Evolutionary conservation across 208 protist genomes (phyloP), one percentile per base, ranked within the genome.

Genomic region (Zelonia costaricensis): DNA sequence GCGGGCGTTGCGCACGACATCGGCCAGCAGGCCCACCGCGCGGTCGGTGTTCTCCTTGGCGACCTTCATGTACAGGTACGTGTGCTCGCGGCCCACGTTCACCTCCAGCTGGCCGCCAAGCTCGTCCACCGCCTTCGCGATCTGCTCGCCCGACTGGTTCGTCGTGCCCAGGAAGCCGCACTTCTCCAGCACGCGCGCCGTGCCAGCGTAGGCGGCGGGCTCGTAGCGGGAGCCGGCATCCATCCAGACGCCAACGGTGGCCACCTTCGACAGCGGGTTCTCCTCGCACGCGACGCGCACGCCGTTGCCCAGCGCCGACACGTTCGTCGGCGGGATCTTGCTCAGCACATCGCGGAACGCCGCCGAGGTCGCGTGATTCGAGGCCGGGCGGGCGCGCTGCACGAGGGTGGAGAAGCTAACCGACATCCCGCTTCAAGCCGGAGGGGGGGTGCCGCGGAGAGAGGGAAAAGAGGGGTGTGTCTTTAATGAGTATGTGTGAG

Each of bases 111-210:
- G 92, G 38, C 88, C 96, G 39, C 98, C 98, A 56, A 99, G 96
- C 54, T 98, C 94, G 73, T 99, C 98, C 10, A 99, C 74, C 43
- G 96, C 95, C 46, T 74, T 61, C 68, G 98, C 89, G 33, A 98
- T 87, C 59, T 97, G 85, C 27, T 80, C 53, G 51, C 82, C 74
- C 16, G 78, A 83, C 64, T 96, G 92, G 42, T 84, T 93, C 7
- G 74, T 59, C 23, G 98, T 99, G 30, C 95, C 97, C 59, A 99
- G 98, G 79, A 99, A 99, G 53, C 91, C 86, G 81, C 99, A 98
- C 83, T 99, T 98, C 79, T 99, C 97, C 22, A 99, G 86, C 65
- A 99, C 99, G 66, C 99, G 98, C 39, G 98, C 97, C 15, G 92
- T 91, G 42, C 98, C 98, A 64, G 99, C 98, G 84, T 91, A 99